Percentiles rank a stretch among this genome's conserved stretches.
phyloP scores from a whole-genome alignment of 2,329 filamentous ascomycete species.

The Thelonectria rubi region DNA sequence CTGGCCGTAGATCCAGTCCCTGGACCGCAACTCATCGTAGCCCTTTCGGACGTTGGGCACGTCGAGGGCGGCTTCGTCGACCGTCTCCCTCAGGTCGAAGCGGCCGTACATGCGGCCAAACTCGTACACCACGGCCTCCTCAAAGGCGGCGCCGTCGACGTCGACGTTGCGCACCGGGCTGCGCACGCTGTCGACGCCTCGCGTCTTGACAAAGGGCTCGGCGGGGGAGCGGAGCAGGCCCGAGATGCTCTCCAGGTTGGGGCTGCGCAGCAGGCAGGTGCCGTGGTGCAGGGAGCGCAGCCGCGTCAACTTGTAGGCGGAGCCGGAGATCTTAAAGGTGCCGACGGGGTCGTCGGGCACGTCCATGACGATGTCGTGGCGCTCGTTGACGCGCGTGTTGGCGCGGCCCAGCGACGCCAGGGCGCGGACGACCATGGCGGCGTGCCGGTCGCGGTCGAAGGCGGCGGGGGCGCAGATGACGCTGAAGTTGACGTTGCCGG shows the following conservation, averaged over 20 bases:
- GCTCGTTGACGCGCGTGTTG: conserved; percentile 79
- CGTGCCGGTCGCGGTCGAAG: conserved; percentile 88
- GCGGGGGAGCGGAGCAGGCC: conserved; percentile 81
- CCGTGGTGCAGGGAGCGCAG: conserved; percentile 88
- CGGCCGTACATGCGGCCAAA: conserved; percentile 74
- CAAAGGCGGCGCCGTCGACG: conserved; percentile 57
- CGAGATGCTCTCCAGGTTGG: conserved; percentile 75
- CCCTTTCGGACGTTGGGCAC: conserved; percentile 59
- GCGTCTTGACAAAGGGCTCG: conserved; percentile 77
- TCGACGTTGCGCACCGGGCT: conserved; percentile 84
- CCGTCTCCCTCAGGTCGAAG: conserved; percentile 46
- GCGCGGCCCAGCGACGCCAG: conserved; percentile 67
- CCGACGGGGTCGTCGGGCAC: conserved; percentile 31
- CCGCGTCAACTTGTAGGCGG: conserved; percentile 91
- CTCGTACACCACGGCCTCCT: conserved; percentile 66
- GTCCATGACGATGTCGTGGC: conserved; percentile 91
- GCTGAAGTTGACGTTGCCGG: conserved; percentile 93
- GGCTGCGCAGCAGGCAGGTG: conserved; percentile 83
- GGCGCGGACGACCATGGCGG: conserved; percentile 91
- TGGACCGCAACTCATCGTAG: conserved; percentile 57
- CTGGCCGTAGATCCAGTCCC: conserved; percentile 83
- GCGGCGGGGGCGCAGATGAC: conserved; percentile 81
- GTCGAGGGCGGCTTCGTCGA: conserved; percentile 61
- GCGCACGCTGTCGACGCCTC: conserved; percentile 90
- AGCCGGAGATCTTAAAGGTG: conserved; percentile 86